Conservation (phyloP, 345 rosid species). For the Pseudoturritis turrita region DNA sequence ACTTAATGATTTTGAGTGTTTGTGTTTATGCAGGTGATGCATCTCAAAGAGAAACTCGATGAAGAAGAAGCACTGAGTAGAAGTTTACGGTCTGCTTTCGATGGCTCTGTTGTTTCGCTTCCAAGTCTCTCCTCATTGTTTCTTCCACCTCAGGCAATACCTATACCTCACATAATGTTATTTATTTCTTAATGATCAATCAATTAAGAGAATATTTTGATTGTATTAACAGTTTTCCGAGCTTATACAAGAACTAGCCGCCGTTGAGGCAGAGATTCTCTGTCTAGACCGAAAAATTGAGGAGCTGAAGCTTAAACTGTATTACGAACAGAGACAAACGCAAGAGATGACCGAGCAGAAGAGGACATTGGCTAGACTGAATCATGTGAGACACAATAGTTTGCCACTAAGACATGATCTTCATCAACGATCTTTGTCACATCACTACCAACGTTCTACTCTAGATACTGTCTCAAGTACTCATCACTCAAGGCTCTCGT, state of each 20-base stretch:
- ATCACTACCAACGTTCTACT: slow-evolving; percentile 37
- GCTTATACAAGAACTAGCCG: slow-evolving; percentile 58
- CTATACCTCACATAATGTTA: background rate
- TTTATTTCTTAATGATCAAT: background rate
- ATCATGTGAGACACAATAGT: slow-evolving; percentile 26
- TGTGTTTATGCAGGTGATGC: slow-evolving; percentile 45
- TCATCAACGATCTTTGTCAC: slow-evolving; percentile 48
- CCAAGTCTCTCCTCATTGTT: slow-evolving; percentile 52
- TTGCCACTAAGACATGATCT: slow-evolving; percentile 24
- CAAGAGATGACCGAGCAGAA: slow-evolving; percentile 32
- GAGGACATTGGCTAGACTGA: slow-evolving; percentile 28
- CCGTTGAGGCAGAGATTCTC: slow-evolving; percentile 70
- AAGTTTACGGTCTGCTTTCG: slow-evolving; percentile 46
- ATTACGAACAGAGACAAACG: slow-evolving; percentile 51
- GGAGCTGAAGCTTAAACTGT: slow-evolving; percentile 56
- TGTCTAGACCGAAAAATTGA: slow-evolving; percentile 68
- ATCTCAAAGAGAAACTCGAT: slow-evolving; percentile 56
- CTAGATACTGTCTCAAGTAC: slow-evolving; percentile 35
- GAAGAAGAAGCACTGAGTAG: slow-evolving; percentile 50
- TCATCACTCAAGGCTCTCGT: slow-evolving; percentile 54
- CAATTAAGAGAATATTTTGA: background rate
- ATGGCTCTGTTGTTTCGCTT: slow-evolving; percentile 46
- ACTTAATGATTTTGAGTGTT: background rate
- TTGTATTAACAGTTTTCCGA: slow-evolving; percentile 48
- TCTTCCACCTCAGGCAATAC: slow-evolving; percentile 67